Percentiles rank a stretch among this genome's conserved stretches.
phyloP scores from a whole-genome alignment of 129 eudicot species.

The Solidago caesia region DNA sequence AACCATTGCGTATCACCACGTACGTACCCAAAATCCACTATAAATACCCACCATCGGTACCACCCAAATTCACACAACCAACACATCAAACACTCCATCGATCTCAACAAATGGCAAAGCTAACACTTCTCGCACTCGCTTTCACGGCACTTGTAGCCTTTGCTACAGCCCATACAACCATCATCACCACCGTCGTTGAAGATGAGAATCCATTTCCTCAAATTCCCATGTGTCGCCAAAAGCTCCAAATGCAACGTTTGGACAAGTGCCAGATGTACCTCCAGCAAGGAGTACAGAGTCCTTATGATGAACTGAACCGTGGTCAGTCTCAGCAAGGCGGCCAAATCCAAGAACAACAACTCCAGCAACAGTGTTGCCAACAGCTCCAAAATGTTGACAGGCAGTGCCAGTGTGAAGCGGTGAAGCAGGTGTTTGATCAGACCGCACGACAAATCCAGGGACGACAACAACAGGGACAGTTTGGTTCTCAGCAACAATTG shows the following conservation, averaged over 20 bases:
- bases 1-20: background rate
- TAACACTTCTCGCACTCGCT: slow-evolving; percentile 1
- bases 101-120: background rate
- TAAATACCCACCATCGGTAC: background rate
- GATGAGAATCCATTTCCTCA: background rate
- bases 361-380: background rate
- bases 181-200: slow-evolving; percentile 15
- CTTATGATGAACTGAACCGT: background rate
- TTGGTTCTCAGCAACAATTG: background rate
- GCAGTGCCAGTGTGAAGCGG: slow-evolving; percentile 3
- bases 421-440: background rate
- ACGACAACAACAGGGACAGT: background rate
- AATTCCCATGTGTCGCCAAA: background rate
- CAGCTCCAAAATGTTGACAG: slow-evolving; percentile 2
- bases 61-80: background rate
- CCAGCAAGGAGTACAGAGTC: background rate
- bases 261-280: slow-evolving; percentile 12
- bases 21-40: background rate
- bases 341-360: background rate
- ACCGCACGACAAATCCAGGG: background rate
- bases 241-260: background rate
- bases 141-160: slow-evolving; percentile 12
- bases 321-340: background rate
- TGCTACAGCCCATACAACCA: background rate
- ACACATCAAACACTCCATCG: background rate